These are phyloP conservation scores for Fusarium chlamydosporum DNA, from an alignment of 2,329 filamentous ascomycete genomes.

Conservation along the genomic window DNA sequence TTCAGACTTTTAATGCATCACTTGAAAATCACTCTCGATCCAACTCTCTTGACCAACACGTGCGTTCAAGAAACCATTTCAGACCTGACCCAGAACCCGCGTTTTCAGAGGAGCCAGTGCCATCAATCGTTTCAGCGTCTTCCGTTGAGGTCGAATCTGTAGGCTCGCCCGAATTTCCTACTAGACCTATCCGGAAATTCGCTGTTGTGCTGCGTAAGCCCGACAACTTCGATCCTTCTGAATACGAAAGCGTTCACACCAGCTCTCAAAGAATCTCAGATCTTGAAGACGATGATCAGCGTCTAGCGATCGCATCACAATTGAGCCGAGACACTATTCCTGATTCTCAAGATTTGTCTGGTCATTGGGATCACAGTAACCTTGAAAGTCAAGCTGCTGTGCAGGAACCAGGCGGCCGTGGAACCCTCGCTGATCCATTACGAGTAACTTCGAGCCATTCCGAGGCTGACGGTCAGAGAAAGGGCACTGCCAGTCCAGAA, in stretches of 20 bases:
- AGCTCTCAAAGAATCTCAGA: conserved; percentile 52
- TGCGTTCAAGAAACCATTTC: conserved; percentile 43
- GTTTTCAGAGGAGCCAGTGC: conserved; percentile 52
- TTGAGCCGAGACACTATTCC: conserved; percentile 59
- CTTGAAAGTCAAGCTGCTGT: conserved; percentile 13
- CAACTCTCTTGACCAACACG: conserved; percentile 30
- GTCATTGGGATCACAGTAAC: conserved; percentile 41
- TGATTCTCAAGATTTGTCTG: conserved; percentile 60
- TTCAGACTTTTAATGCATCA: conserved; percentile 34
- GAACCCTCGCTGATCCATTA: not conserved
- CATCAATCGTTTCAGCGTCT: conserved; percentile 51
- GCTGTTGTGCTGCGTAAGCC: conserved; percentile 53
- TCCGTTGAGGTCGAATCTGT: conserved; percentile 46
- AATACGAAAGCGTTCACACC: conserved; percentile 55
- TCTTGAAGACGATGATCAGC: conserved; percentile 55
- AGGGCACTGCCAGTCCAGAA: not conserved
- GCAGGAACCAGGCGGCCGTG: conserved; percentile 9
- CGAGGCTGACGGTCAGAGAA: conserved; percentile 1
- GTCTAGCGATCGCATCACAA: conserved; percentile 51
- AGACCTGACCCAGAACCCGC: conserved; percentile 43
- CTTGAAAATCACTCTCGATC: conserved; percentile 28
- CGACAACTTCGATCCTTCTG: conserved; percentile 54
- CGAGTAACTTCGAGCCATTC: not conserved
- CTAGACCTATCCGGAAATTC: conserved; percentile 37
- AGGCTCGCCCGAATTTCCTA: conserved; percentile 23